These are phyloP conservation scores for Geosmithia morbida DNA, from an alignment of 2,329 filamentous ascomycete species.

Conservation along the genomic window DNA sequence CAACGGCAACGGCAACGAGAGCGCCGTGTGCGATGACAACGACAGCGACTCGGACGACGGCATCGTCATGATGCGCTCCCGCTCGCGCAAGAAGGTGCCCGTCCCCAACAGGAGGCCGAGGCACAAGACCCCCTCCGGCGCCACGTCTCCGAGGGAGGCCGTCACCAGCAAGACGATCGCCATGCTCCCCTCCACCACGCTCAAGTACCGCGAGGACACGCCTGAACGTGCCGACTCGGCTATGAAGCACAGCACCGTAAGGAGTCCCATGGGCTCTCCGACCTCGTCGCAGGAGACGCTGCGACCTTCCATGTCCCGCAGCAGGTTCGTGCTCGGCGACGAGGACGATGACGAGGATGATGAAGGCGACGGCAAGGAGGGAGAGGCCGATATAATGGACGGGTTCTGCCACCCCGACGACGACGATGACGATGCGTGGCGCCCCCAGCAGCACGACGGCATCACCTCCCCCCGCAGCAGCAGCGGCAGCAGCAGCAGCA, in stretches of 20 bases:
- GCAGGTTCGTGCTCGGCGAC: constrained; percentile 46
- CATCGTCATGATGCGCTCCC: constrained; percentile 66
- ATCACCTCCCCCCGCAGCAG: too few relatives aligned
- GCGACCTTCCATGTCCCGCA: constrained; percentile 52
- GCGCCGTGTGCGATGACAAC: constrained; percentile 19
- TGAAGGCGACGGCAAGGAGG: background rate
- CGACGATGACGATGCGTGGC: constrained; percentile 9
- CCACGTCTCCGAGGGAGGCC: constrained; percentile 2
- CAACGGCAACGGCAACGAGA: constrained; percentile 31
- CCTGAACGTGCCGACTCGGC: constrained; percentile 49
- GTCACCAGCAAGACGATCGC: constrained; percentile 74
- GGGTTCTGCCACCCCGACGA: constrained; percentile 12
- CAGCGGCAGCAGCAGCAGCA: constrained; percentile 9
- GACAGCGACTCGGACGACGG: constrained; percentile 63
- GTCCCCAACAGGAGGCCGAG: constrained; percentile 20
- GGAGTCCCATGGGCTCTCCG: constrained; percentile 44
- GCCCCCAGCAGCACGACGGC: constrained; percentile 1
- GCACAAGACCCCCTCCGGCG: background rate
- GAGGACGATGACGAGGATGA: constrained; percentile 27
- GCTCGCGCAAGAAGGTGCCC: constrained; percentile 40
- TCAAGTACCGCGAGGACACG: constrained; percentile 71
- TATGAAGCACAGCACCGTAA: constrained; percentile 42
- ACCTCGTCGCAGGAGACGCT: constrained; percentile 76
- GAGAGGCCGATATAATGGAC: constrained; percentile 9
- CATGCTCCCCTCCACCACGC: constrained; percentile 72